Base-by-base conservation (phyloP, 177 flowering plant genomes). In the Vitis hybrid region DNA sequence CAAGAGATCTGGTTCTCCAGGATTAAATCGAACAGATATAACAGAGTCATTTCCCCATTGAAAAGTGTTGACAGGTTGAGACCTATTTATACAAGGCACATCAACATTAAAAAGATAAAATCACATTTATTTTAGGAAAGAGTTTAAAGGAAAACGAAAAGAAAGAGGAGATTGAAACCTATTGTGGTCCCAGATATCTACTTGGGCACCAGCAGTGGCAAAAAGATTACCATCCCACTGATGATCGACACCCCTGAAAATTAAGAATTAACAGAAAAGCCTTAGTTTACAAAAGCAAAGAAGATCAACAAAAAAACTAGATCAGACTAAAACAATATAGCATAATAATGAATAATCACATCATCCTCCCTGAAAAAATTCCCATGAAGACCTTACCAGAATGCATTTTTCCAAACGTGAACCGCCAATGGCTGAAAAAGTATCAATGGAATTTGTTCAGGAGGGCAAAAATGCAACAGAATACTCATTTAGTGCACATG, bases 181-280 rank as follows among this genome's bases (percentile, higher is more conserved):
- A 72, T 89, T 93, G 69, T 86, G 97, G 82, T 93, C 90, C 99
- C 99, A 96, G 71, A 96, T 89, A 73, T 96, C 93, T 51, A 96
- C 89, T 85, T 87, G 92, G 72, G 94, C 93, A 67, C 99, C 97
- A 75, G 87, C 97, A 54, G 99, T 96, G 49, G 98, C 98, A 86
- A 96, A 96, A 32, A 84, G 85, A 65, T 81, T 80, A 79, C 90
- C 92, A 55, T 83, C 88, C 87, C 89, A 87, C 70, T 93, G 93
- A 78, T 96, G 97, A 85, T 96, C 98, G 72, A 88, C 95, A 69
- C 86, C 97, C 88, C 97, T 93, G 74, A 60, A 72, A 74, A 21
- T 55, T 49, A 52, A 18, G 64, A 70, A 34, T 13, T 30, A 11
- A 10, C 2, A 65, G 19, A 39, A 39, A 39, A 39, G 26, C 21